Base-by-base conservation (phyloP, 2,329 filamentous ascomycete genomes). In the Neurospora crassa region DNA sequence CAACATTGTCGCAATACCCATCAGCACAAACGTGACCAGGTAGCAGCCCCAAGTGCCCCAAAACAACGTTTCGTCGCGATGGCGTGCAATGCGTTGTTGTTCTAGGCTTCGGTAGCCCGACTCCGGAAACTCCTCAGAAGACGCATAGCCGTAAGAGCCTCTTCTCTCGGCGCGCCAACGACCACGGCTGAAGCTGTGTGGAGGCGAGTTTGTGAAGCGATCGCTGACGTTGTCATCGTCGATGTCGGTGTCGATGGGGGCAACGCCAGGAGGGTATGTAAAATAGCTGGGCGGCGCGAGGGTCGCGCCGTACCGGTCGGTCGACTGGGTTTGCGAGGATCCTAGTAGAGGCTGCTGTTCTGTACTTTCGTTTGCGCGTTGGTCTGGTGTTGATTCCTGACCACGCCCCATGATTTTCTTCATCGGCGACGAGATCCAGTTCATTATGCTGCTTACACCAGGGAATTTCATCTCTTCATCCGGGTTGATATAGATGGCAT, bases 401-500 rank as follows among this genome's bases (percentile, higher is more conserved):
- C 37, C 72, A 11, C 74, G 75, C 20, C 75, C 75, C 40, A 77
- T 85, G 8, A 85, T 84, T 74, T 82, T 88, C 71, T 82, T 83
- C 45, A 88, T 80, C 4, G 87, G 87, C 12, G 79, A 78, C 3
- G 80, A 79, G 63, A 89, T 79, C 37, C 89, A 81, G 45, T 80
- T 82, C 72, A 87, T 84, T 37, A 93, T 80, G 45, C 88, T 86
- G 37, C 86, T 84, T 43, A 92, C 81, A 16, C 91, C 90, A 0
- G 90, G 89, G 70, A 92, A 91, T 42, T 82, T 82, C 20, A 81
- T 77, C 11, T 85, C 83, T 1, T 87, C 87, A 75, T 92, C 86
- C 0, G 92, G 92, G 77, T 94, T 87, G 72, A 95, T 83, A 76
- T 92, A 93, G 75, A 96, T 90, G 67, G 88, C 86, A 79, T 93